Conservation (phyloP, 2,329 filamentous ascomycete genomes). For the Botrytis galanthina region DNA sequence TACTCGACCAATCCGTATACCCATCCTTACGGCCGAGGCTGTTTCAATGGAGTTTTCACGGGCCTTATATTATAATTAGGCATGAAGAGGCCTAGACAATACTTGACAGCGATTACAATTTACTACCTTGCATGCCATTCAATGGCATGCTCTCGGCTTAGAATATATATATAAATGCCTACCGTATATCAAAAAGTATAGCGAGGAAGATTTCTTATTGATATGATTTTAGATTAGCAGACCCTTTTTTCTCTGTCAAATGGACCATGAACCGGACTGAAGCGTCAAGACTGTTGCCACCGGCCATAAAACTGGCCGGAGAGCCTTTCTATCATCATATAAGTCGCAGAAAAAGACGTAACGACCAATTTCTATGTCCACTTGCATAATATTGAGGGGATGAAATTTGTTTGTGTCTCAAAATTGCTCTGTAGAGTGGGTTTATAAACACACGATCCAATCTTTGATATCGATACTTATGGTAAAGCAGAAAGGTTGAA, state of each 20-base stretch:
- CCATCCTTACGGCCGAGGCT: too few relatives aligned
- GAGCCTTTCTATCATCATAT: too few relatives aligned
- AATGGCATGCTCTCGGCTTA: not conserved
- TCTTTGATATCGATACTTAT: not conserved
- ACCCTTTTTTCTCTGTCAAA: not conserved
- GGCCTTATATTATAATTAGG: accelerated
- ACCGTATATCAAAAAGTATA: not conserved
- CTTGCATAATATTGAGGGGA: not conserved
- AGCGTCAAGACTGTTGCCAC: not conserved
- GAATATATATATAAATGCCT: not conserved
- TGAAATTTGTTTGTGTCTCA: not conserved
- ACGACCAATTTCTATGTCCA: too few relatives aligned
- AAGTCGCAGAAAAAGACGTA: too few relatives aligned
- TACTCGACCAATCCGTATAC: not conserved
- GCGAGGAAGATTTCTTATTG: not conserved
- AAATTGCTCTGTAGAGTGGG: not conserved
- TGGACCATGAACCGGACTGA: not conserved
- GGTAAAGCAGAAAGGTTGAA: not conserved
- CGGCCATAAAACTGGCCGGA: not conserved
- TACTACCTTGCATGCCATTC: not conserved
- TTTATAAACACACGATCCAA: not conserved
- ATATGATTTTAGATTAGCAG: not conserved
- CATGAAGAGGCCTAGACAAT: not conserved
- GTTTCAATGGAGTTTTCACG: not conserved
- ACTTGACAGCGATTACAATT: not conserved